Percentiles rank a stretch among this genome's conserved stretches.
Evolutionary conservation across 179 eudicot species (phyloP).

Genomic region (Patellifolia procumbens): DNA sequence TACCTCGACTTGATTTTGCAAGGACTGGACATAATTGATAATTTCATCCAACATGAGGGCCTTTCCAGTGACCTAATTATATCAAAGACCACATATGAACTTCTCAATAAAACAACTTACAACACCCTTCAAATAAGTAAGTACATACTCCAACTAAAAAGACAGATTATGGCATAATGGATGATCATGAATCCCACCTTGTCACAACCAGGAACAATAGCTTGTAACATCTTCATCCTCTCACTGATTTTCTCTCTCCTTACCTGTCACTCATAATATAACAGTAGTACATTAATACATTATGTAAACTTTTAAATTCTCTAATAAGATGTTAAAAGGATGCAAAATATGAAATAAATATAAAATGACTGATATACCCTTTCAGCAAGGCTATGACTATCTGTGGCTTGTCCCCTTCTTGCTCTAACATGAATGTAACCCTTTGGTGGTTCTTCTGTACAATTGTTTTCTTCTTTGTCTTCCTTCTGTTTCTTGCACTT

Average conservation of each 20-base stretch:
- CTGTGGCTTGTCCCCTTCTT: conserved; percentile 85
- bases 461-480: conserved; percentile 28
- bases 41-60: conserved; percentile 96
- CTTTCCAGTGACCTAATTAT: conserved; percentile 79
- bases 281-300: neutral
- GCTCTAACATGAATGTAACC: conserved; percentile 87
- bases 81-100: conserved; percentile 40
- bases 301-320: too few relatives aligned
- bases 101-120: conserved; percentile 12
- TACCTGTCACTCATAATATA: conserved; percentile 41
- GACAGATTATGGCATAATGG: neutral
- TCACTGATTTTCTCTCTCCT: conserved; percentile 87
- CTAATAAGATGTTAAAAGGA: too few relatives aligned
- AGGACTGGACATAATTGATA: conserved; percentile 75
- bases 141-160: too few relatives aligned
- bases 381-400: conserved; percentile 81
- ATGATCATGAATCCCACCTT: conserved; percentile 45
- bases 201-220: conserved; percentile 88
- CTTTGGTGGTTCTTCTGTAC: conserved; percentile 42
- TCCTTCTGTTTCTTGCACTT: conserved; percentile 50
- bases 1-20: conserved; percentile 88
- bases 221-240: conserved; percentile 71
- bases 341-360: neutral
- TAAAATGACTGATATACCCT: conserved; percentile 43
- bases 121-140: too few relatives aligned